Conservation (phyloP, 2,329 filamentous ascomycete species). For the Keithomyces neogunnii region DNA sequence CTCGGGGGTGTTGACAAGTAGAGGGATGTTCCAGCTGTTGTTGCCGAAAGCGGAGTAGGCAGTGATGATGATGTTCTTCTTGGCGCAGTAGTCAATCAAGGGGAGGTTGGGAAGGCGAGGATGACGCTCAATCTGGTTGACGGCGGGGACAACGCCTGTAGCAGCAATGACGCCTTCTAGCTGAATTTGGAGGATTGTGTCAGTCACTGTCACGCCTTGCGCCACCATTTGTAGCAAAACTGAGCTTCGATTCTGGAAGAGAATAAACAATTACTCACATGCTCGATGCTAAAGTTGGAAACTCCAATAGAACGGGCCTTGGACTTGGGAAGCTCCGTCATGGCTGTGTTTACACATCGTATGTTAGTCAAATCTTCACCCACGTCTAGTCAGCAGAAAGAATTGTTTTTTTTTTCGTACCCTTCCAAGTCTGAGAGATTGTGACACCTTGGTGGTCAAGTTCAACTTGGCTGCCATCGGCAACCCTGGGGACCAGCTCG, state of each 20-base stretch:
- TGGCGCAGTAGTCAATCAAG: conserved; percentile 50
- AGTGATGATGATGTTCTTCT: conserved; percentile 58
- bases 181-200: conserved; percentile 11
- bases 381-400: too few relatives aligned
- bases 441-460: conserved; percentile 36
- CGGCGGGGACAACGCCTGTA: conserved; percentile 49
- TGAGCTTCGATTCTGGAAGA: too few relatives aligned
- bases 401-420: conserved; percentile 11
- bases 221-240: too few relatives aligned
- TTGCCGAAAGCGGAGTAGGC: conserved; percentile 52
- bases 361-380: background rate
- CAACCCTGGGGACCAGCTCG: conserved; percentile 35
- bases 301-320: conserved; percentile 63
- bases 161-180: conserved; percentile 48
- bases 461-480: conserved; percentile 23
- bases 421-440: conserved; percentile 36
- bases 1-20: conserved; percentile 48
- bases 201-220: background rate
- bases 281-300: conserved; percentile 62
- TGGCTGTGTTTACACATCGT: conserved; percentile 16
- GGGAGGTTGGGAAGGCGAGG: conserved; percentile 50
- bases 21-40: conserved; percentile 34
- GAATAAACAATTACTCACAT: conserved; percentile 17
- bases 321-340: conserved; percentile 49
- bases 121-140: conserved; percentile 64